Base-by-base conservation (phyloP, 495 filamentous ascomycete genomes). In the Viridothelium virens region DNA sequence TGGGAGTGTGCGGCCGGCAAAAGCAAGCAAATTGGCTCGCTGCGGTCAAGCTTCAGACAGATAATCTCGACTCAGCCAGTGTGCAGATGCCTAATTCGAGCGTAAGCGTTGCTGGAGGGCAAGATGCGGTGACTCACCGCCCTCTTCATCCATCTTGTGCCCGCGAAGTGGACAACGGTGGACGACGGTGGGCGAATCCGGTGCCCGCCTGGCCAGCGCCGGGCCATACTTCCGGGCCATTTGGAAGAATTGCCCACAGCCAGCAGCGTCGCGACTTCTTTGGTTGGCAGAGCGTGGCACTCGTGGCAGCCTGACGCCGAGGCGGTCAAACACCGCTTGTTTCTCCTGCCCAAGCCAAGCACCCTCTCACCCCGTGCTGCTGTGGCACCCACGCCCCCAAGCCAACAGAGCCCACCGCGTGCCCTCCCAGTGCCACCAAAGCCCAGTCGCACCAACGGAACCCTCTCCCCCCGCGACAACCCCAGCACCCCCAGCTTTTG, bases 51-150 rank as follows among this genome's bases (percentile, higher is more conserved):
- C 31, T 59, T 59, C 53, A 36, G 53, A 31, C 53, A 59, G 6
- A 36, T 59, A 59, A 59, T 59, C 31, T 59, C 53, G 31, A 59
- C 53, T 59, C 53, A 59, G 53, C 53, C 53, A 36, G 11, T 11
- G 2, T 31, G 11, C 25, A 34, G 5, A 36, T 36, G 53, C 48
- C 48, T 53, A 53, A 53, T 53, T 53, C 48, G 48, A 53, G 48
- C 48, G n/a, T n/a, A 53, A 14, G n/a, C 16, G 11, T 53, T 53
- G 48, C 48, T 16, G 25, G 53, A 59, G 25, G 7, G 48, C 48
- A 59, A 33, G 18, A 59, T 59, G 53, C 53, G 53, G 53, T 59
- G 53, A 59, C 53, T 59, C 53, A 59, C 53, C 53, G 53, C 53
- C 53, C 25, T 7, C 25, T 9, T 9, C 18, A 31, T 31, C 18